These are phyloP conservation scores for Flaveria ramosissima DNA, from an alignment of 129 eudicot genomes.

Conservation along the genomic window DNA sequence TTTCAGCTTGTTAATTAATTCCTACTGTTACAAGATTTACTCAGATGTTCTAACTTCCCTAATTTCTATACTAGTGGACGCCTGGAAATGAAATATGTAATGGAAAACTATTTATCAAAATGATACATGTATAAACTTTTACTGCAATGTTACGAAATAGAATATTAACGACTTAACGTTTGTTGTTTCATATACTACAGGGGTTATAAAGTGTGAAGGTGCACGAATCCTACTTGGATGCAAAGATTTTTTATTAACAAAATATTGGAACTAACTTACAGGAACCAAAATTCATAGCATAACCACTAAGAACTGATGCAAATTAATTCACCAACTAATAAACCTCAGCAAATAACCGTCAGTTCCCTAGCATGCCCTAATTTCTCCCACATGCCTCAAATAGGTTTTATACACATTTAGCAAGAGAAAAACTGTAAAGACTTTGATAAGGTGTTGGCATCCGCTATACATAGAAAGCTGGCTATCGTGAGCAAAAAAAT, in stretches of 20 bases:
- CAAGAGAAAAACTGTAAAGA: neutral
- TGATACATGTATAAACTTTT: neutral
- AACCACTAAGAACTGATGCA: too few species aligned
- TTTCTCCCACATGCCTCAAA: neutral
- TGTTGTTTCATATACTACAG: too few species aligned
- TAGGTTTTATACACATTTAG: neutral
- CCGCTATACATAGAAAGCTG: neutral
- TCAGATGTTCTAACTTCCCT: neutral
- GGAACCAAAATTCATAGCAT: too few species aligned
- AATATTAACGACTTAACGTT: neutral
- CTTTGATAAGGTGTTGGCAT: neutral
- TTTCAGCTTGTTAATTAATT: neutral
- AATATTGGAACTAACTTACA: too few species aligned
- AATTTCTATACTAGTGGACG: neutral
- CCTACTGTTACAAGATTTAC: neutral
- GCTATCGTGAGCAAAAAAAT: neutral
- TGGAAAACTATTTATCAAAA: neutral
- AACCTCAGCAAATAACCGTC: too few species aligned
- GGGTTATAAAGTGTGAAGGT: too few species aligned
- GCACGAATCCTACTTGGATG: too few species aligned
- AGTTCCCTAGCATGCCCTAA: conserved; percentile 3
- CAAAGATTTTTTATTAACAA: too few species aligned
- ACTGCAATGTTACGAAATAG: neutral
- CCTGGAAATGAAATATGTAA: neutral
- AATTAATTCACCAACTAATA: too few species aligned